Conservation (phyloP, 108 stramenopile species). For the Skeletonema menzelii region DNA sequence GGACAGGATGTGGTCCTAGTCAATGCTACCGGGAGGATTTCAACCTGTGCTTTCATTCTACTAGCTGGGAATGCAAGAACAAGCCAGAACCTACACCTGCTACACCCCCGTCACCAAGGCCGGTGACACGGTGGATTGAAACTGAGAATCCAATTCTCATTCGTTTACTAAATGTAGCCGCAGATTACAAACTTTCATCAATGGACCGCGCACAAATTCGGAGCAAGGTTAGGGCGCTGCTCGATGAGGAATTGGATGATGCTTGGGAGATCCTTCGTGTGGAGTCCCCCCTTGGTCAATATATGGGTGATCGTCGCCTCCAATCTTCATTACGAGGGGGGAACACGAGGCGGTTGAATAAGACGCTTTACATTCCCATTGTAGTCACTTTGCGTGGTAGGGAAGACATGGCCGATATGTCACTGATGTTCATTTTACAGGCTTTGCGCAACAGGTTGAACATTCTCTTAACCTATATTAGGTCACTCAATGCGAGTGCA, state of each 20-base stretch:
- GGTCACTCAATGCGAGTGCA: background rate
- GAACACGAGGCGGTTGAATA: background rate
- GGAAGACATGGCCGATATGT: background rate
- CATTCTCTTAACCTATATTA: background rate
- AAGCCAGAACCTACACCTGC: background rate
- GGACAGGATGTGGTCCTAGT: background rate
- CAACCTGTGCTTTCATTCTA: background rate
- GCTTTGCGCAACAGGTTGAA: background rate
- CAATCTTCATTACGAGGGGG: background rate
- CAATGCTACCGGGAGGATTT: background rate
- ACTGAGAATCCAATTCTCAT: background rate
- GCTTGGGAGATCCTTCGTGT: background rate
- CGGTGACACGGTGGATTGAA: background rate
- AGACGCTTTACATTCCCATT: background rate
- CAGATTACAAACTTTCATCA: background rate
- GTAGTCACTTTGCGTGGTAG: background rate
- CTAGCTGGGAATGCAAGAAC: background rate
- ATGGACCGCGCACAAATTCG: background rate
- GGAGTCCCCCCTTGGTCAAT: background rate
- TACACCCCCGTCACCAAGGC: background rate
- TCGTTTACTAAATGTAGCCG: background rate
- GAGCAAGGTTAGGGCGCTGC: background rate
- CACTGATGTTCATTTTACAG: background rate
- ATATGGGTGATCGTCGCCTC: background rate
- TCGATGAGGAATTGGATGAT: background rate